A percentile compares a stretch with the other conserved stretches of the same genome.
These are phyloP conservation scores for Gossypium longicalyx DNA, from an alignment of 345 rosid species.

Conservation along the genomic window DNA sequence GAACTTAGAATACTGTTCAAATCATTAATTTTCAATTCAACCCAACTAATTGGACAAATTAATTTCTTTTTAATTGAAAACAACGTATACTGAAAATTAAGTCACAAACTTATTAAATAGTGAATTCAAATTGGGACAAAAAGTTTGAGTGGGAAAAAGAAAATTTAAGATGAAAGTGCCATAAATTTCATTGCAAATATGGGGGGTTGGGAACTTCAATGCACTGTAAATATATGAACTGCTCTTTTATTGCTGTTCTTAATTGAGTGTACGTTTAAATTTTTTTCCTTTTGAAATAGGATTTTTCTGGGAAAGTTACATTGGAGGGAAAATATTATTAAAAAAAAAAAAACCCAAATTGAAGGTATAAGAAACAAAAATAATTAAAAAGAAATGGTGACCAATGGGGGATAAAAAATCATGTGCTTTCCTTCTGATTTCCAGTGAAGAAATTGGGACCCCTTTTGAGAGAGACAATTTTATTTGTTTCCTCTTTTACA, in stretches of 20 bases:
- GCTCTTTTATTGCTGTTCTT: not conserved
- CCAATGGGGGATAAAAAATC: slow-evolving; percentile 20
- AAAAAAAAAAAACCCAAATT: slow-evolving; percentile 4
- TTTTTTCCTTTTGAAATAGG: not conserved
- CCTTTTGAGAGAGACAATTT: not conserved
- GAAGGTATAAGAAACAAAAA: not conserved
- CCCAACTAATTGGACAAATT: no score
- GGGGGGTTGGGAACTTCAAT: slow-evolving; percentile 1
- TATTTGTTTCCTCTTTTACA: not conserved
- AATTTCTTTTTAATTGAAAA: no score
- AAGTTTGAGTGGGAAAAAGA: no score
- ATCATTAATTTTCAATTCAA: no score
- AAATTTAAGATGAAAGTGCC: not conserved
- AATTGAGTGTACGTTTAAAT: not conserved
- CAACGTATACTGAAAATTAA: no score
- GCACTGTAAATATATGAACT: not conserved
- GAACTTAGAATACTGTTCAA: no score
- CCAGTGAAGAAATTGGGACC: slow-evolving; percentile 2
- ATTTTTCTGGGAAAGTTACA: not conserved
- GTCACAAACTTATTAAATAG: no score
- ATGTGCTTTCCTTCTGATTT: slow-evolving; percentile 5
- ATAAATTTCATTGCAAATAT: not conserved
- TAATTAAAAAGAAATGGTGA: not conserved
- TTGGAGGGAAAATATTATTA: not conserved
- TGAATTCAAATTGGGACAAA: no score